Base-by-base conservation (phyloP, 2,329 filamentous ascomycete genomes). In the Pseudogymnoascus sp. region DNA sequence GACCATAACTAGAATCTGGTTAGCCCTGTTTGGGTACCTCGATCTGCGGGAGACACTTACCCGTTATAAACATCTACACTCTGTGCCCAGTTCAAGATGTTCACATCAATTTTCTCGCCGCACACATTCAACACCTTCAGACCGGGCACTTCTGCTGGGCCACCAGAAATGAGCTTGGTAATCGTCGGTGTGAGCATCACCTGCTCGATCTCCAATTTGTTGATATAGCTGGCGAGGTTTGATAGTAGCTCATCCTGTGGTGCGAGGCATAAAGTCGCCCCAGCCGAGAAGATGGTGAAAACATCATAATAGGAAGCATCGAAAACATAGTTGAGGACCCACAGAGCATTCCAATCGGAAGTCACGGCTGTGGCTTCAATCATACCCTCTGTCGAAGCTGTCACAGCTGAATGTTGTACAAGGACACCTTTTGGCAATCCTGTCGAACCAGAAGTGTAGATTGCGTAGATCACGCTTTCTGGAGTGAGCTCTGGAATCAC, bases 311-410 rank as follows among this genome's bases (percentile, higher is more conserved):
- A 34, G 5, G 38, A 63, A 34, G 61, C 63, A 59, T 64, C 63
- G n/a, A 64, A 64, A 14, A 60, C 43, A 49, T 62, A 62, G 18
- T 59, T 53, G 18, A 63, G n/a, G 12, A 56, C 49, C 49, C 49
- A 56, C 6, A 56, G 3, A 37, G 65, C 37, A 34, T 67, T 60
- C 46, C 68, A 68, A 43, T 69, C 67, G 11, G 70, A 61, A 6
- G 65, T 65, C 11, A 68, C 62, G 8, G 63, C 63, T 3, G 31
- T 21, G 1, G 16, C 5, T 31, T 40, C 62, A 42, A 63, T 63
- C 6, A 49, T 37, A 14, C 59, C 36, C 36, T 46, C 25, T 3
- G 59, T 34, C n/a, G 49, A 56, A 56, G 49, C 21, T 1, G 36
- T 61, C 36, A 46, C 59, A 61, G 59, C 59, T 3, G 36, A 61